phyloP scores from a whole-genome alignment of 75 land plant genomes.

The Sequoiadendron giganteum region DNA sequence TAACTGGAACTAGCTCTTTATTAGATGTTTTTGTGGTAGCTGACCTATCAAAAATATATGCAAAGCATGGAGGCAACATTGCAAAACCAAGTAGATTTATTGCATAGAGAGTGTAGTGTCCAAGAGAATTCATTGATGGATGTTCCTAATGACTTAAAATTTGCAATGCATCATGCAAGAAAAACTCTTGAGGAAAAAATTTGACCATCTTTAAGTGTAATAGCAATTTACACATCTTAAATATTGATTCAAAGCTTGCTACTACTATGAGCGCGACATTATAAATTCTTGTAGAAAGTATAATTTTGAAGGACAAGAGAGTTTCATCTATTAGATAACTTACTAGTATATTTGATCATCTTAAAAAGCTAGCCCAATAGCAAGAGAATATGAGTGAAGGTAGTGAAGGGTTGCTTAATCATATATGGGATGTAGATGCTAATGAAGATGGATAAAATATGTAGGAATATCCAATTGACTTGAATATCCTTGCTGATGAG shows the following conservation, averaged over 20 bases:
- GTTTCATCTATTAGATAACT: slow-evolving; percentile 18
- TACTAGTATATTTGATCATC: slow-evolving; percentile 18
- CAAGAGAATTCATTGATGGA: neutral
- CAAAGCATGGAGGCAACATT: too few species aligned
- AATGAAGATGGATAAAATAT: neutral
- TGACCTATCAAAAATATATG: too few species aligned
- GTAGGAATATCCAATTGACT: neutral
- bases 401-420: slow-evolving; percentile 17
- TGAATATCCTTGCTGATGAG: neutral
- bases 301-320: slow-evolving; percentile 22
- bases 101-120: slow-evolving; percentile 19
- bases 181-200: neutral
- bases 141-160: neutral
- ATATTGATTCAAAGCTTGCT: slow-evolving; percentile 15
- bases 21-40: too few species aligned
- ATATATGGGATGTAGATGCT: neutral
- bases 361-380: slow-evolving; percentile 19
- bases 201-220: neutral
- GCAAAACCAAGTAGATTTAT: slow-evolving; percentile 15
- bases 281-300: too few species aligned
- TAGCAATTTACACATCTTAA: neutral
- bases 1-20: too few species aligned
- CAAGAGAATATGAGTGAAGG: slow-evolving; percentile 8
- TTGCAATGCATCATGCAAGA: neutral
- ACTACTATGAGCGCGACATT: too few species aligned